Evolutionary conservation across 75 land plant species (phyloP).

Genomic region (Picea sitchensis): DNA sequence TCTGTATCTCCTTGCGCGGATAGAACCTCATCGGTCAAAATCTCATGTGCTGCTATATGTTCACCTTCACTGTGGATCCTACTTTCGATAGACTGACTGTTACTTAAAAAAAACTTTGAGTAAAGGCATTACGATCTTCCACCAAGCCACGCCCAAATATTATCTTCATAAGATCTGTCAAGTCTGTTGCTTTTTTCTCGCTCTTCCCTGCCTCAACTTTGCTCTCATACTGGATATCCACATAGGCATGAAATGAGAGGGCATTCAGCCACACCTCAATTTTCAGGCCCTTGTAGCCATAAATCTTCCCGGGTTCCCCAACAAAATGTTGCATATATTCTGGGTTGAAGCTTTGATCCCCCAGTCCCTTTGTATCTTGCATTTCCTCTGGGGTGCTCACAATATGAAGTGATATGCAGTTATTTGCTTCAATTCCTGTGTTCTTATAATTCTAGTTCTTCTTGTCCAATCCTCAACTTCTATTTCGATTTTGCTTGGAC

Average conservation of each 20-base stretch:
- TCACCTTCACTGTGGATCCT: slow-evolving; percentile 18
- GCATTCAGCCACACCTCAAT: slow-evolving; percentile 78
- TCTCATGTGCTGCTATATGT: slow-evolving; percentile 6
- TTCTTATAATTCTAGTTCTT: too few relatives aligned
- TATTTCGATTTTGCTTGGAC: too few relatives aligned
- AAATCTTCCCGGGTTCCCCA: slow-evolving; percentile 88
- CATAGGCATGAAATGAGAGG: slow-evolving; percentile 79
- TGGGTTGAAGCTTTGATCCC: slow-evolving; percentile 24
- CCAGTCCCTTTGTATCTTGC: not conserved
- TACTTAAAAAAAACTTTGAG: slow-evolving; percentile 50
- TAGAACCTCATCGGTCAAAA: not conserved
- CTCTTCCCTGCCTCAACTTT: slow-evolving; percentile 62
- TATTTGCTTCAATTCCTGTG: not conserved
- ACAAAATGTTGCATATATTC: slow-evolving; percentile 69
- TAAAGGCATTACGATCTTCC: too few relatives aligned
- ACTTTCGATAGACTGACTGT: slow-evolving; percentile 33
- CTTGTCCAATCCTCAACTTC: too few relatives aligned
- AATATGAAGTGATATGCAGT: slow-evolving; percentile 4
- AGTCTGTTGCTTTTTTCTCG: too few relatives aligned
- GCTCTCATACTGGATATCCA: slow-evolving; percentile 52
- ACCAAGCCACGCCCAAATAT: too few relatives aligned
- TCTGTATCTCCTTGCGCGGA: not conserved
- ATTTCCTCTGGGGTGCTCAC: slow-evolving; percentile 7
- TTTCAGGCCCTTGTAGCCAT: slow-evolving; percentile 73
- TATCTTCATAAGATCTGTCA: too few relatives aligned